Evolutionary conservation across 1,139 yeast genomes (phyloP), one percentile per base, ranked within the genome.

Genomic region (Taphrina pruni): DNA sequence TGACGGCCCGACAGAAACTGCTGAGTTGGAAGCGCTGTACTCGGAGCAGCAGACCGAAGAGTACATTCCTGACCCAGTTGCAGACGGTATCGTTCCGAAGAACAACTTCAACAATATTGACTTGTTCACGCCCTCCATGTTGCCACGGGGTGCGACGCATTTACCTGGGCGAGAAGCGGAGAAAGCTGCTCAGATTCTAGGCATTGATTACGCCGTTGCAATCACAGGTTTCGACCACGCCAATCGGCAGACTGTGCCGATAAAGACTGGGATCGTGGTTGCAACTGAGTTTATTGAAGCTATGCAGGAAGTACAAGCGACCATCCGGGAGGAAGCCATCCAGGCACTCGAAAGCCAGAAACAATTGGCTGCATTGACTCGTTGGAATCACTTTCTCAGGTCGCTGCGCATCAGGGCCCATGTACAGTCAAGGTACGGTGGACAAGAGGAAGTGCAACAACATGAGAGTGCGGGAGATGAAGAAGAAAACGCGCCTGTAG

Each of bases 101-200:
- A 92, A 92, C 76, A 86, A 87, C 0, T 92, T 82, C 76, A 96
- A 96, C 0, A 92, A 93, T 73, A 85, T 93, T 66, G 98, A 93
- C 75, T 79, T 91, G 0, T 93, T 89, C 78, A 84, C 84, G 0
- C 84, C 88, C 0, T 81, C 86, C 55, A 93, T 93, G 98, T 79
- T 93, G 1, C 99, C 99, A 0, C 83, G 80, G 38, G 93, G 94
- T 32, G 96, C 90, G 1, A 84, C 80, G n/a, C 84, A 90, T 70
- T 78, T 91, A 9, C 79, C 84, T 1, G 41, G 45, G 26, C 26
- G 48, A 11, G 50, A 48, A 17, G 50, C 58, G 38, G 67, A 52
- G 7, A 26, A 45, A 57, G 35, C 56, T 26, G 64, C 51, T 17
- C 55, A 20, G 57, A 76, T 87, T 0, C 74, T 93, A 32, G 87